Percentiles rank a stretch among this genome's conserved stretches.
Conservation (phyloP, 192 early-diverging fungal species). For the Piromyces sp. region DNA sequence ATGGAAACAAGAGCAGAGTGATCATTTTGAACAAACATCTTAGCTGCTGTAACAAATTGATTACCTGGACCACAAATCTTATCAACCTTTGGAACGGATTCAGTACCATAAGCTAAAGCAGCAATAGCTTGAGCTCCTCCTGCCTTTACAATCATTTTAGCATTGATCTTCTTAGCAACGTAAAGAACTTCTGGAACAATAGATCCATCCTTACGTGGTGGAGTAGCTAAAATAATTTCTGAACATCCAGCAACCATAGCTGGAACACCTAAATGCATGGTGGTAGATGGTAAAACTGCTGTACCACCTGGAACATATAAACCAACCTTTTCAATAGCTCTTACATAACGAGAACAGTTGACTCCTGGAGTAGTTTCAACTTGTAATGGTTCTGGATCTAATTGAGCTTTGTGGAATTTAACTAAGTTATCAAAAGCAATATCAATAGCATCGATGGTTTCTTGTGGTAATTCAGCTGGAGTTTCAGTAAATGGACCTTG, state of each 20-base stretch:
- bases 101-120: slow-evolving; percentile 97
- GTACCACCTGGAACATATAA: slow-evolving; percentile 97
- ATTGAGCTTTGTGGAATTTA: slow-evolving; percentile 85
- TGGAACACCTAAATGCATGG: slow-evolving; percentile 93
- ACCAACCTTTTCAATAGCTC: slow-evolving; percentile 91
- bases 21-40: slow-evolving; percentile 92
- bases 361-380: slow-evolving; percentile 99
- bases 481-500: slow-evolving; percentile 57
- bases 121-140: slow-evolving; percentile 97
- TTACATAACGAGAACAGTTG: slow-evolving; percentile 74
- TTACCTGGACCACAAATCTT: slow-evolving; percentile 99
- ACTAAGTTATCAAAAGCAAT: slow-evolving; percentile 83
- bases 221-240: slow-evolving; percentile 90
- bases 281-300: slow-evolving; percentile 84
- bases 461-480: slow-evolving; percentile 21
- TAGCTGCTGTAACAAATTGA: slow-evolving; percentile 99
- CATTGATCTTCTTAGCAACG: slow-evolving; percentile 91
- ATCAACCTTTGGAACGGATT: slow-evolving; percentile 91
- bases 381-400: slow-evolving; percentile 39
- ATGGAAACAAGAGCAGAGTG: slow-evolving; percentile 82
- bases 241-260: slow-evolving; percentile 90
- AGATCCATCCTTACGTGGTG: slow-evolving; percentile 77
- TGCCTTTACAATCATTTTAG: slow-evolving; percentile 73
- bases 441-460: slow-evolving; percentile 73
- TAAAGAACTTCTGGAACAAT: slow-evolving; percentile 93